Percentiles rank a stretch among this genome's conserved stretches.
phyloP scores from a whole-genome alignment of 257 asterid species.

The Nicotiana benthamiana region DNA sequence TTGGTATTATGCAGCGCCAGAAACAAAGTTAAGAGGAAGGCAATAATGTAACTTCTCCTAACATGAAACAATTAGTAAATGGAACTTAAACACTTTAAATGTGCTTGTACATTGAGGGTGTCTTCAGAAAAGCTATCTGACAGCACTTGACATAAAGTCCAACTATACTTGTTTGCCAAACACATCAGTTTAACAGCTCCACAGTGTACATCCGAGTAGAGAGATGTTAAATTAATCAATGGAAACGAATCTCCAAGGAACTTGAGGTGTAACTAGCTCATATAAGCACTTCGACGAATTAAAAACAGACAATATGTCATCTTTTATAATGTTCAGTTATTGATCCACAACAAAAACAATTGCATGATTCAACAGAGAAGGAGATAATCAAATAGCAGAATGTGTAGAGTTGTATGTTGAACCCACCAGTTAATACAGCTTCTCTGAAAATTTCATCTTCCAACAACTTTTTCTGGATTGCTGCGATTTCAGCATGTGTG shows the following conservation, averaged over 20 bases:
- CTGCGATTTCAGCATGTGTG: slow-evolving; percentile 58
- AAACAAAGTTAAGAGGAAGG: background rate
- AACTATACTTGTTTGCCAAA: background rate
- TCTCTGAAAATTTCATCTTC: slow-evolving; percentile 57
- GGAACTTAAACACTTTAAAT: background rate
- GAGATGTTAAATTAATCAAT: background rate
- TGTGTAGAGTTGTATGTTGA: slow-evolving; percentile 2
- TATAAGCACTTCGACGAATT: background rate
- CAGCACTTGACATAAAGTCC: background rate
- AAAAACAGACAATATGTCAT: background rate
- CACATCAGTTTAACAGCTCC: background rate
- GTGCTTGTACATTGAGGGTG: background rate
- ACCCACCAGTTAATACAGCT: slow-evolving; percentile 54
- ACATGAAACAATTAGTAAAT: background rate
- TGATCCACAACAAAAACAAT: background rate
- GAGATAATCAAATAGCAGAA: background rate
- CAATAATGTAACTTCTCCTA: background rate
- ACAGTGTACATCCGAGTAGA: background rate
- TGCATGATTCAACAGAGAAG: background rate
- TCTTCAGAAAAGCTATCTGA: background rate
- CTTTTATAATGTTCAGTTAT: background rate
- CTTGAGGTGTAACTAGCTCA: background rate
- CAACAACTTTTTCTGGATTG: slow-evolving; percentile 49
- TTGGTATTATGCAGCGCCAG: background rate
- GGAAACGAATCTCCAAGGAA: background rate